phyloP scores from a whole-genome alignment of 768 basidiomycete species.

The Lentinus tigrinus region DNA sequence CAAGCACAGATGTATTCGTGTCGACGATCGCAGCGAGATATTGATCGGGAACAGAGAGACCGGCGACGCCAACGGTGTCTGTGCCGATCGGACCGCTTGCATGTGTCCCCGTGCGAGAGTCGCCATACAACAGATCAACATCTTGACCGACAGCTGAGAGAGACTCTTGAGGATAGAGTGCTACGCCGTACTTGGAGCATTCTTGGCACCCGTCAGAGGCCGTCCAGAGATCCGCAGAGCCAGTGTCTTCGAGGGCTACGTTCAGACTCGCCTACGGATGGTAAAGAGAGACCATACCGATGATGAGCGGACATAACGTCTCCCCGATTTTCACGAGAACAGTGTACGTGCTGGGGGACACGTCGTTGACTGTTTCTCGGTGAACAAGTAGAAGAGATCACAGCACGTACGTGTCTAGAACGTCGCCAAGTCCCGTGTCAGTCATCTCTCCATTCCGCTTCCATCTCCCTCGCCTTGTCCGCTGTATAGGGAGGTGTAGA shows the following conservation, averaged over 20 bases:
- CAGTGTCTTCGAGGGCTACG: conserved; percentile 53
- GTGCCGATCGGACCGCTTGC: conserved; percentile 63
- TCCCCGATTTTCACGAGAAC: conserved; percentile 58
- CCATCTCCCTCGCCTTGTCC: not conserved
- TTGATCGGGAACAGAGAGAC: conserved; percentile 48
- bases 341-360: conserved; percentile 53
- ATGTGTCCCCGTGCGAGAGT: conserved; percentile 68
- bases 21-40: conserved; percentile 65
- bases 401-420: conserved; percentile 56
- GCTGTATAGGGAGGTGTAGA: conserved; percentile 18
- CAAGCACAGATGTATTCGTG: conserved; percentile 63
- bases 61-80: conserved; percentile 56
- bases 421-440: conserved; percentile 58
- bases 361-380: not conserved
- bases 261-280: not conserved
- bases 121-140: conserved; percentile 61
- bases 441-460: conserved; percentile 28
- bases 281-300: conserved; percentile 44
- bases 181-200: conserved; percentile 35
- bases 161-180: conserved; percentile 48
- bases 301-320: conserved; percentile 50
- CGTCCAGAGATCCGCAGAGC: conserved; percentile 79
- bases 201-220: conserved; percentile 54
- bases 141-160: conserved; percentile 49
- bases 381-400: not conserved